Evolutionary conservation across 345 rosid species (phyloP), one percentile per base, ranked within the genome.

Genomic region (Orychophragmus violaceus): DNA sequence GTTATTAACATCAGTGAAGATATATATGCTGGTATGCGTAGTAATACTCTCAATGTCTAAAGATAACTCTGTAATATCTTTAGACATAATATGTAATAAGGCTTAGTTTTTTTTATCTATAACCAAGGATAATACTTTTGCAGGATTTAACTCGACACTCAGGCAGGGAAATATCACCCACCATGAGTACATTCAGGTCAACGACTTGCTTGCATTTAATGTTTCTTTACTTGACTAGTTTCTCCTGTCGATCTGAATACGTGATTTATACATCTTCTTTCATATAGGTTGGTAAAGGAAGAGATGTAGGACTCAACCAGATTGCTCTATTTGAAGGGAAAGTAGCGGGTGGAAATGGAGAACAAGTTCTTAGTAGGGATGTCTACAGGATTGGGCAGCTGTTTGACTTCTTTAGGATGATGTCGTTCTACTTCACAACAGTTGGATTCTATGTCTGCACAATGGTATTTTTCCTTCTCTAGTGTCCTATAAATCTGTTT

Each of bases 291-390:
- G 99, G 99, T 67, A 94, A 94, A 81, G 99, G 99, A 76, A 88
- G 99, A 74, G 99, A 94, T 79, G 99, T 94, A 50, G 99, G 97
- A 54, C 82, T 94, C 70, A 94, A 94, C 74, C 99, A 94, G 87
- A 94, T 94, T 80, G 97, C 99, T 41, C 82, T 94, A 37, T 94
- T 94, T 69, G 99, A 94, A 78, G 99, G 97, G 75, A 94, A 94
- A 80, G 99, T 94, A 24, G 96, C 97, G 23, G 97, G 99, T 70
- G 99, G 99, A 35, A 94, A 94, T 75, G 99, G 99, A 72, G 99
- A 94, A 79, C 99, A 94, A 84, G 95, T 90, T 56, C 91, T 94
- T 19, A 94, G 99, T 71, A 83, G 99, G 83, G 99, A 94, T 59
- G 82, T 94, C 13, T 94, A 94, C 79, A 79, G 99, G 77, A 80